Base-by-base conservation (phyloP, 129 eudicot species). In the Pulicaria dysenterica region DNA sequence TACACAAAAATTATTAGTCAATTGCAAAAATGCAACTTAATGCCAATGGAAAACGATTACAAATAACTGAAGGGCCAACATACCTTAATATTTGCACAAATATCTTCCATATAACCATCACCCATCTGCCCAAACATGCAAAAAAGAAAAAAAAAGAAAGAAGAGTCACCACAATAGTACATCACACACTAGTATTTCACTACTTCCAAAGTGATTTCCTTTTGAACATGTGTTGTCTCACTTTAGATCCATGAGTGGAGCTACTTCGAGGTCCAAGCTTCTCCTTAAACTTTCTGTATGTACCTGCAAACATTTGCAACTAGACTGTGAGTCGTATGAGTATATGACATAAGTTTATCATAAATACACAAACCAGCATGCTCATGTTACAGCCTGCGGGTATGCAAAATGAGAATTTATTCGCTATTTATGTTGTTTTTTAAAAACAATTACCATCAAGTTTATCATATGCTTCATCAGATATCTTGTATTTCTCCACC, bases 401-500 rank as follows among this genome's bases (percentile, higher is more conserved):
- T 53, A 49, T 68, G 62, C 59, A 55, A 59, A 59, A 40, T 7
- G 41, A 69, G 60, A 51, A 54, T 67, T 36, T 42, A n/a, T n/a
- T n/a, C n/a, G n/a, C n/a, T n/a, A n/a, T 24, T 24, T 24, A 24
- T 24, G 1, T 24, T 24, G 31, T 49, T 14, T 16, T 8, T 41
- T 9, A 54, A 59, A 59, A 48, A 54, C 13, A 58, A 74, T 63
- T 87, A 81, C 98, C 98, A 81, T 93, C 96, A 80, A 82, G 96
- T 81, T 93, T 93, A 49, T 85, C 81, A 82, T 83, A 93, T 54
- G 96, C 96, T 71, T 93, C 98, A 55, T 93, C 98, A 60, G 98
- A 87, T 36, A 93, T 85, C 74, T 80, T 82, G 87, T 80, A 93
- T 81, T 93, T 93, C 74, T 93, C 98, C 77, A 93, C 98, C 73